A percentile compares a stretch with the other conserved stretches of the same genome.
These are phyloP conservation scores for Leishmania amazonensis DNA, from an alignment of 208 protist species.

Conservation along the genomic window DNA sequence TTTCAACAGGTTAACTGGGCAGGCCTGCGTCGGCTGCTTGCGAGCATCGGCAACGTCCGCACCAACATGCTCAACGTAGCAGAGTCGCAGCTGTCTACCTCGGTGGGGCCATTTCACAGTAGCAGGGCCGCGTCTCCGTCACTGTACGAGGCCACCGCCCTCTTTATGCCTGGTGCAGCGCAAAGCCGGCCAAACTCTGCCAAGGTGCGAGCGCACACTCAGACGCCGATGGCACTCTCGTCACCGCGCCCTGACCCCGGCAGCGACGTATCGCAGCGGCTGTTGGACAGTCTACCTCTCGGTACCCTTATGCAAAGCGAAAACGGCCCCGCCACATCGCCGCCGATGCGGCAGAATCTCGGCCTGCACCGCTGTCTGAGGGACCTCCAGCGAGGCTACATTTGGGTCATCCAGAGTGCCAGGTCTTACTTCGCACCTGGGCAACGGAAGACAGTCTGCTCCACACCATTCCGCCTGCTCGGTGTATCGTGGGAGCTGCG, in stretches of 20 bases:
- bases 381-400: slow-evolving; percentile 66
- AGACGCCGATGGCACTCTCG: not conserved
- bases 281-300: slow-evolving; percentile 4
- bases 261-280: not conserved
- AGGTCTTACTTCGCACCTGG: slow-evolving; percentile 53
- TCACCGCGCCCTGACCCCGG: not conserved
- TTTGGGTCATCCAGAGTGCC: slow-evolving; percentile 66
- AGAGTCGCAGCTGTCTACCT: not conserved
- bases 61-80: not conserved
- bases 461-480: slow-evolving; percentile 51
- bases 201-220: slow-evolving; percentile 4
- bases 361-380: slow-evolving; percentile 50
- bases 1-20: slow-evolving; percentile 28
- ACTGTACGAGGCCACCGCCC: not conserved
- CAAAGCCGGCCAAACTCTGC: slow-evolving; percentile 3
- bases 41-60: slow-evolving; percentile 20
- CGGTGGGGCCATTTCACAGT: not conserved
- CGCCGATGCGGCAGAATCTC: not conserved
- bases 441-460: slow-evolving; percentile 65
- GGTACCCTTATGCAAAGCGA: not conserved
- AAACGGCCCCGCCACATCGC: not conserved
- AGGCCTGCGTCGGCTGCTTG: slow-evolving; percentile 26
- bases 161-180: not conserved
- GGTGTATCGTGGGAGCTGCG: slow-evolving; percentile 73
- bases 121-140: not conserved